Conservation (phyloP, 352 stramenopile genomes). For the Globisporangium parvum region DNA sequence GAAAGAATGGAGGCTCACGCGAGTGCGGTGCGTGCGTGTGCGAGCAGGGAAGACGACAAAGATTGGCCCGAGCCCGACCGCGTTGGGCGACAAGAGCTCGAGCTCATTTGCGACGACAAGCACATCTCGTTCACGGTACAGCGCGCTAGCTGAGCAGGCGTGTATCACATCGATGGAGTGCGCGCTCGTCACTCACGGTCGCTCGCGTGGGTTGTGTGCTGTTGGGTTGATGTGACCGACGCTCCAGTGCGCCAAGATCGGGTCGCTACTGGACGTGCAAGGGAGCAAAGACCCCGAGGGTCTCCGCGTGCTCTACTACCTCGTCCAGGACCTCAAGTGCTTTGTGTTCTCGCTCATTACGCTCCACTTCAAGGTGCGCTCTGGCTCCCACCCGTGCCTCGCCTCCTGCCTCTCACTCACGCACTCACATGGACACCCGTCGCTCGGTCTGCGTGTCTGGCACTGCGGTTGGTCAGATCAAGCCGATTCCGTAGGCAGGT, state of each 20-base stretch:
- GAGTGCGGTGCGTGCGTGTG: no score
- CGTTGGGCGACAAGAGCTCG: slow-evolving; percentile 93
- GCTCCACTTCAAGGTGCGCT: slow-evolving; percentile 93
- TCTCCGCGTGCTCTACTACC: slow-evolving; percentile 94
- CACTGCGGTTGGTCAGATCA: slow-evolving; percentile 87
- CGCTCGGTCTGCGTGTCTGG: background rate
- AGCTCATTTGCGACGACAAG: slow-evolving; percentile 93
- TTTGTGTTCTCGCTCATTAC: slow-evolving; percentile 95
- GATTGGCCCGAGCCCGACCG: slow-evolving; percentile 94
- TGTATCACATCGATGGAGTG: no score
- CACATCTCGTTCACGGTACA: slow-evolving; percentile 96
- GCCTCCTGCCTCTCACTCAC: background rate
- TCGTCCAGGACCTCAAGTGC: slow-evolving; percentile 97
- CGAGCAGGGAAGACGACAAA: slow-evolving; percentile 88
- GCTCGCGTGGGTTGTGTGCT: no score
- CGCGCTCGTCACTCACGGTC: no score
- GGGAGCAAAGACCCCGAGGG: slow-evolving; percentile 95
- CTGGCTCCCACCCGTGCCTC: background rate
- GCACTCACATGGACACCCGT: background rate
- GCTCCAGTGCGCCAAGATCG: slow-evolving; percentile 95
- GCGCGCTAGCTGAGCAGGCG: no score
- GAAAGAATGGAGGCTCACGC: background rate
- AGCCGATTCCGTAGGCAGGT: slow-evolving; percentile 85
- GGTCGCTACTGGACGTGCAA: slow-evolving; percentile 92
- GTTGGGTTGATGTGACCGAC: background rate